phyloP scores from a whole-genome alignment of 371 early-diverging fungal genomes.

The Batkoa obscura region DNA sequence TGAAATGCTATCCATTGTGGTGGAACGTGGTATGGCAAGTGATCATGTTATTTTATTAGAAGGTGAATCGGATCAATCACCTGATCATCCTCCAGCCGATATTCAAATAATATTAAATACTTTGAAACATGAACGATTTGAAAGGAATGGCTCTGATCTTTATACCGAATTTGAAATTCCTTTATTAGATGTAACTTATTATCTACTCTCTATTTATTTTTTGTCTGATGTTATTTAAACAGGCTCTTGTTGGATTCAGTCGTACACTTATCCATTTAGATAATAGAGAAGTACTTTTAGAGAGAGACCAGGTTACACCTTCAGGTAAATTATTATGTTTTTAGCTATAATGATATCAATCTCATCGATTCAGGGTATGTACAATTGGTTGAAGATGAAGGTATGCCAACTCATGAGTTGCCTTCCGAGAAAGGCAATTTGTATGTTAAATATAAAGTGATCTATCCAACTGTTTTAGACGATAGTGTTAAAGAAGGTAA shows the following conservation, averaged over 20 bases:
- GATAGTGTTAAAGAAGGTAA: slow-evolving; percentile 11
- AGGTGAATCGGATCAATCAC: slow-evolving; percentile 78
- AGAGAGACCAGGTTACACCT: slow-evolving; percentile 38
- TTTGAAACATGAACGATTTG: slow-evolving; percentile 57
- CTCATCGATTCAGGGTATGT: slow-evolving; percentile 19
- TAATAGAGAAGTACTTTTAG: slow-evolving; percentile 38
- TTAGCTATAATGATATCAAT: not conserved
- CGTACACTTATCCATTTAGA: slow-evolving; percentile 69
- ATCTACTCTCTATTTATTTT: no score
- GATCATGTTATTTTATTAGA: slow-evolving; percentile 67
- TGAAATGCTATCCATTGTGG: slow-evolving; percentile 52
- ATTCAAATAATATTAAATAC: slow-evolving; percentile 66
- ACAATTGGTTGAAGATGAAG: slow-evolving; percentile 60
- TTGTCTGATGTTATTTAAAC: slow-evolving; percentile 1
- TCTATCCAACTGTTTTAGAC: slow-evolving; percentile 44
- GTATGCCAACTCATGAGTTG: slow-evolving; percentile 51
- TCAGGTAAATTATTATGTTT: slow-evolving; percentile 16
- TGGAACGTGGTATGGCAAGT: slow-evolving; percentile 78
- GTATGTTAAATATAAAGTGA: slow-evolving; percentile 69
- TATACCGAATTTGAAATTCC: slow-evolving; percentile 64
- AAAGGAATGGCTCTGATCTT: slow-evolving; percentile 64
- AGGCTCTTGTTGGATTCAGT: slow-evolving; percentile 76
- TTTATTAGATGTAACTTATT: slow-evolving; percentile 31
- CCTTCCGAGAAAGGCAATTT: slow-evolving; percentile 60
- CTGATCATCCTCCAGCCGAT: slow-evolving; percentile 75